Evolutionary conservation across 179 eudicot species (phyloP).

Genomic region (Patellifolia procumbens): DNA sequence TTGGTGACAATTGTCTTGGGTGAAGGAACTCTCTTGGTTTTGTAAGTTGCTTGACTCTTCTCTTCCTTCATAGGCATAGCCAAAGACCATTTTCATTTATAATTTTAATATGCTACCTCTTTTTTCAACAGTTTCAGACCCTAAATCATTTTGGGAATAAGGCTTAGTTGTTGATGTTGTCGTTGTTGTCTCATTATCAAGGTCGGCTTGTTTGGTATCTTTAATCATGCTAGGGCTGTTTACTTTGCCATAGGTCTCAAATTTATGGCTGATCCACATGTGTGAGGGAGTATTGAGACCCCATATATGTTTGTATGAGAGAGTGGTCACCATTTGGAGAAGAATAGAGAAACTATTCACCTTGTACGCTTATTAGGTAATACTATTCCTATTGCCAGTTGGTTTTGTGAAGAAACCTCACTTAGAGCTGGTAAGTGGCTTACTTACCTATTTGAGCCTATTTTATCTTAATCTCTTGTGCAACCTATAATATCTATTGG

Average conservation of each 20-base stretch:
- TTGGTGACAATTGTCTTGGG: background rate
- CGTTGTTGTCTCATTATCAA: background rate
- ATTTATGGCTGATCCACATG: background rate
- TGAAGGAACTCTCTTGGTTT: background rate
- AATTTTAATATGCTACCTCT: background rate
- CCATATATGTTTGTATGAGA: background rate
- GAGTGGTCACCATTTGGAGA: background rate
- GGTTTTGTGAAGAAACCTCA: background rate
- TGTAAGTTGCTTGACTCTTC: background rate
- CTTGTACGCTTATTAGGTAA: background rate
- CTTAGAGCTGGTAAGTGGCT: background rate
- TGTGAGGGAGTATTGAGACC: background rate
- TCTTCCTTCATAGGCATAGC: background rate
- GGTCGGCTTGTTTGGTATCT: background rate
- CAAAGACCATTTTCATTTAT: background rate
- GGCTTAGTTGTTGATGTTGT: too few species aligned
- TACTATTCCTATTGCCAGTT: background rate
- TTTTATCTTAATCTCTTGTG: background rate
- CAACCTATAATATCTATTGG: background rate
- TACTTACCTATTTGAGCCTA: background rate
- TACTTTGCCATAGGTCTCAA: background rate
- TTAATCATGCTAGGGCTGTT: conserved; percentile 7
- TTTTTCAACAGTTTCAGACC: too few species aligned
- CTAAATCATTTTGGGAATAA: too few species aligned
- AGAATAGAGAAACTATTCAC: background rate